phyloP scores from a whole-genome alignment of 768 basidiomycete species.

The Boletus coccyginus region DNA sequence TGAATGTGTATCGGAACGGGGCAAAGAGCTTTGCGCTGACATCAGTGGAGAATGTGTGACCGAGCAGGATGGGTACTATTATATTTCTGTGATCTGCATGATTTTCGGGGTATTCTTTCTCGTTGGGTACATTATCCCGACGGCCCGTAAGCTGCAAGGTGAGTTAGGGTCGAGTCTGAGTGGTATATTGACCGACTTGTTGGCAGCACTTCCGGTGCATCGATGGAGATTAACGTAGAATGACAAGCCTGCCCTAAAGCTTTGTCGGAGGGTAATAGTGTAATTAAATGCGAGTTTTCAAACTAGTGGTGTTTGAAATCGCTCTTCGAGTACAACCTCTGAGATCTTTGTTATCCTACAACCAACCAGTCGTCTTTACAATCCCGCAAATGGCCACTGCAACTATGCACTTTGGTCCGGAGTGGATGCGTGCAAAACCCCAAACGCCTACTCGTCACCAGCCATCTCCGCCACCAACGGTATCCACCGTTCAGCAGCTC shows the following conservation, averaged over 20 bases:
- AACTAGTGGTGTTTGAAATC: constrained; percentile 17
- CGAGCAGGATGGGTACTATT: constrained; percentile 90
- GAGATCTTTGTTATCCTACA: neutral
- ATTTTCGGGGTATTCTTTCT: constrained; percentile 71
- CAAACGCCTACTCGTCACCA: constrained; percentile 52
- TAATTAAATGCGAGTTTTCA: constrained; percentile 28
- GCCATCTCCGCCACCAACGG: constrained; percentile 56
- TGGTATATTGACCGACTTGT: neutral
- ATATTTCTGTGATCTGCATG: constrained; percentile 78
- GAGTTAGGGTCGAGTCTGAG: constrained; percentile 26
- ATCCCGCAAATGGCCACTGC: constrained; percentile 46
- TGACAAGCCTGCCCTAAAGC: constrained; percentile 36
- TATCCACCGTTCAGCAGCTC: constrained; percentile 44
- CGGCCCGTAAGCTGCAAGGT: constrained; percentile 85
- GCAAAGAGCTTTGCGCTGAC: constrained; percentile 72
- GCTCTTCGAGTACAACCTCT: constrained; percentile 13
- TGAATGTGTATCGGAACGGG: constrained; percentile 93
- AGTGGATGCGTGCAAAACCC: constrained; percentile 88
- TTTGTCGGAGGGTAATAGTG: neutral
- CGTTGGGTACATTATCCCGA: constrained; percentile 76
- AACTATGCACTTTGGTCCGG: constrained; percentile 88
- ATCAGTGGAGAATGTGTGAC: constrained; percentile 80
- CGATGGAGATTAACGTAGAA: constrained; percentile 59
- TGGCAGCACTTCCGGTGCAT: constrained; percentile 62
- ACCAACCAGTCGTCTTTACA: constrained; percentile 6